Evolutionary conservation across 306 rosid species (phyloP).

Genomic region (Ormosia emarginata): DNA sequence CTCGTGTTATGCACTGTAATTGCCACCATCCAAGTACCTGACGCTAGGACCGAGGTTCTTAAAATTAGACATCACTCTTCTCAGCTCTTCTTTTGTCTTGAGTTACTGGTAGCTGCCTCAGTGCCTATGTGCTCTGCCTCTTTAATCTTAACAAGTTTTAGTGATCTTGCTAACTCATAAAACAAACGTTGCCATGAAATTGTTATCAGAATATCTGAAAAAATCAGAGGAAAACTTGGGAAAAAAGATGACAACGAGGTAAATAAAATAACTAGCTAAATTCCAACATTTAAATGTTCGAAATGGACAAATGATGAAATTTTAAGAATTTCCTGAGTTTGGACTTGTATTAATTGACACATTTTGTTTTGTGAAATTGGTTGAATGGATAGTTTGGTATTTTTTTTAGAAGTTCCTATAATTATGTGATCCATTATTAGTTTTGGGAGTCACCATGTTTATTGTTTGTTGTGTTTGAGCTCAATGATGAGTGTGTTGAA

Average conservation of each 20-base stretch:
- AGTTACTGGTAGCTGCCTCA: not conserved
- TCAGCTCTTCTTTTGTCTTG: not conserved
- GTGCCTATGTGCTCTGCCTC: not conserved
- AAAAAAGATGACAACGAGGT: conserved; percentile 65
- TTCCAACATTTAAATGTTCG: not conserved
- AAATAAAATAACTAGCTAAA: not conserved
- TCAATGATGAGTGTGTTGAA: no score
- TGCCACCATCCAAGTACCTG: not conserved
- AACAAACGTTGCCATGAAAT: not conserved
- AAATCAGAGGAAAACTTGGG: not conserved
- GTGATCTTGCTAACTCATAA: not conserved
- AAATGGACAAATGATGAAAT: no score
- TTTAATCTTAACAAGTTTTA: not conserved
- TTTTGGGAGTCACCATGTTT: no score
- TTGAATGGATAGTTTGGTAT: no score
- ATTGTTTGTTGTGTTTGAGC: no score
- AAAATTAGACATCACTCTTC: conserved; percentile 30
- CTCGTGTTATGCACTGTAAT: conserved; percentile 39
- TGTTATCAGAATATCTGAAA: conserved; percentile 49
- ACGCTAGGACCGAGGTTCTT: conserved; percentile 47
- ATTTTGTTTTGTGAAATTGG: no score
- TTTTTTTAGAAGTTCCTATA: no score
- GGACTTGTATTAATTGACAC: no score
- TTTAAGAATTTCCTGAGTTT: no score
- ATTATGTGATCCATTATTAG: no score